phyloP scores from a whole-genome alignment of 345 rosid species.

The thale cress (Arabidopsis thaliana) region TAIR10.1 NC_003074.8:20245001-20245500 shows the following conservation, averaged over 20 bases:
- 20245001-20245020: slow-evolving; percentile 65
- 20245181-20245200: slow-evolving; percentile 71
- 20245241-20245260: neutral
- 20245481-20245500: neutral
- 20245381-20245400: neutral
- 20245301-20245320: neutral
- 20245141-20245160: slow-evolving; percentile 62
- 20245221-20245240: neutral
- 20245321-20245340: neutral
- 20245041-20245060: slow-evolving; percentile 18
- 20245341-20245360: neutral
- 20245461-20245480: neutral
- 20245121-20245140: slow-evolving; percentile 74
- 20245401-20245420: neutral
- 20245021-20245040: slow-evolving; percentile 33
- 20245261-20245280: slow-evolving; percentile 2
- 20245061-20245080: slow-evolving; percentile 20
- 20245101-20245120: slow-evolving; percentile 53
- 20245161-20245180: slow-evolving; percentile 67
- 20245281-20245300: neutral
- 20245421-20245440: slow-evolving; percentile 2
- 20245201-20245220: slow-evolving; percentile 48
- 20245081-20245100: slow-evolving; percentile 43
- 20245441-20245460: slow-evolving; percentile 1
- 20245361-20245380: neutral